A percentile compares a stretch with the other conserved stretches of the same genome.
Evolutionary conservation across 257 asterid species (phyloP).

Genomic region (Nicotiana obtusifolia): DNA sequence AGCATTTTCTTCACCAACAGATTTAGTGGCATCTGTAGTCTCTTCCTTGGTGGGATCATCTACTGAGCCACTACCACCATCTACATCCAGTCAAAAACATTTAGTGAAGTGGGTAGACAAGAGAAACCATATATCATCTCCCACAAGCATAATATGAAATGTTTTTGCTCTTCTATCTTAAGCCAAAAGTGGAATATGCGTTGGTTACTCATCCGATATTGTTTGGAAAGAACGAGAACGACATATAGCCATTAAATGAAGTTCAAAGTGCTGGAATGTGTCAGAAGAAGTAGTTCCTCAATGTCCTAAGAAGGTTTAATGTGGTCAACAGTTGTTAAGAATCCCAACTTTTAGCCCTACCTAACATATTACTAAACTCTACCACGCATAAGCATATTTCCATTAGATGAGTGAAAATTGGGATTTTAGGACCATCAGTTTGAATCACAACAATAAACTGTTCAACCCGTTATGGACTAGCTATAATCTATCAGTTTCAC

Average conservation of each 20-base stretch:
- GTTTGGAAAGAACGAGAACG: not conserved
- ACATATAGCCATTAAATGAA: not conserved
- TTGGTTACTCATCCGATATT: not conserved
- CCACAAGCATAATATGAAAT: not conserved
- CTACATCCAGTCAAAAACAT: conserved; percentile 23
- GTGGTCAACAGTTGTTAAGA: not conserved
- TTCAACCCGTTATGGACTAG: not conserved
- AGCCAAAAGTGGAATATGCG: not conserved
- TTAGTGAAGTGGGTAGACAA: not conserved
- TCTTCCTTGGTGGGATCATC: conserved; percentile 46
- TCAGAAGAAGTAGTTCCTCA: not conserved
- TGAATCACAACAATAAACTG: not conserved
- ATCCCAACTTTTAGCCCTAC: not conserved
- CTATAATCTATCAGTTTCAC: not conserved
- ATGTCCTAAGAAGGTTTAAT: not conserved
- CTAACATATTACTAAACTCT: not conserved
- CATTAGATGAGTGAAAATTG: not conserved
- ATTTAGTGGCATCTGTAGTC: conserved; percentile 31
- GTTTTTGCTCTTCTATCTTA: not conserved
- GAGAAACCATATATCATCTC: not conserved
- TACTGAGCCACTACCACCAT: conserved; percentile 33
- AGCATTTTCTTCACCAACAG: conserved; percentile 34
- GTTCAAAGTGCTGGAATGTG: not conserved
- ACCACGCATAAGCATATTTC: not conserved
- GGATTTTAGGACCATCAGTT: not conserved